These are phyloP conservation scores for Parietaria judaica DNA, from an alignment of 306 rosid genomes.

Conservation along the genomic window DNA sequence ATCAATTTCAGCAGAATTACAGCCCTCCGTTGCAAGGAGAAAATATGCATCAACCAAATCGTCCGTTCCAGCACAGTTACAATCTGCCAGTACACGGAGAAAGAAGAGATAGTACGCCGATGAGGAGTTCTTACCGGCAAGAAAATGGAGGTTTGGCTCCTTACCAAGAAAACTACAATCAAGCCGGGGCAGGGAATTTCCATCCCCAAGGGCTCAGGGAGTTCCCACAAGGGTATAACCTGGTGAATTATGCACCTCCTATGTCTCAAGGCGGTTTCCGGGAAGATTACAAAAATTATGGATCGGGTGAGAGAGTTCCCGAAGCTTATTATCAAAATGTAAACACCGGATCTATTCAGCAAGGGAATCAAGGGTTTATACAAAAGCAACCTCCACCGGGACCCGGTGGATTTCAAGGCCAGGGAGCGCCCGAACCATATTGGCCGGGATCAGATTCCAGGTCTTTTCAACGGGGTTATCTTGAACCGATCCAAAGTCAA, in stretches of 20 bases:
- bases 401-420: conserved; percentile 22
- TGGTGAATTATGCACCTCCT: conserved; percentile 29
- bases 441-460: conserved; percentile 18
- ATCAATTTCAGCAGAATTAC: conserved; percentile 20
- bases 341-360: too few species aligned
- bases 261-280: conserved; percentile 34
- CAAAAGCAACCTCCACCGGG: conserved; percentile 13
- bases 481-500: too few species aligned
- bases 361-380: too few species aligned
- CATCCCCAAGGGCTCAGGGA: conserved; percentile 26
- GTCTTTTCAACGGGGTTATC: too few species aligned
- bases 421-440: conserved; percentile 18
- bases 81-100: conserved; percentile 5
- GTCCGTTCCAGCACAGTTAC: conserved; percentile 12
- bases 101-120: conserved; percentile 15
- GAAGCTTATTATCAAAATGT: too few species aligned
- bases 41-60: too few species aligned
- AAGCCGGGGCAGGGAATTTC: conserved; percentile 14
- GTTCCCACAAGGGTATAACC: conserved; percentile 38
- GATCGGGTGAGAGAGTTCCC: not conserved
- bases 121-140: conserved; percentile 22
- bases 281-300: conserved; percentile 2
- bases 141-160: conserved; percentile 18
- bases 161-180: conserved; percentile 33
- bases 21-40: too few species aligned